A percentile compares a stretch with the other conserved stretches of the same genome.
These are phyloP conservation scores for Coelastrella sp. DNA, from an alignment of 139 green algal species.

Conservation along the genomic window DNA sequence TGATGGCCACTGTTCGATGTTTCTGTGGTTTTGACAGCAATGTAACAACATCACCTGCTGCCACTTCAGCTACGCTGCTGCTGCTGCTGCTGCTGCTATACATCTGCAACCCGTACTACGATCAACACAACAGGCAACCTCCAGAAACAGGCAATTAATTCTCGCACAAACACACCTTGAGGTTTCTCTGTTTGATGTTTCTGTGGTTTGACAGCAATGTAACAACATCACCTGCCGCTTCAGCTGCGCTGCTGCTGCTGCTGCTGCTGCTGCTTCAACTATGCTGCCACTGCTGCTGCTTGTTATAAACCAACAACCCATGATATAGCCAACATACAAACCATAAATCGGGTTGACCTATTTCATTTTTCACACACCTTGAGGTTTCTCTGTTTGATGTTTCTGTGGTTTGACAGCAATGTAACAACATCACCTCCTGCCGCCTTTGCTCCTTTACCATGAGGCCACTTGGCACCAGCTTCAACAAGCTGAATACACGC, in stretches of 20 bases:
- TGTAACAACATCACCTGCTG: too few species aligned
- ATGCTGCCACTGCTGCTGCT: not conserved
- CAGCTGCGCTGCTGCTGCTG: too few species aligned
- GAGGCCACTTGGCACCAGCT: not conserved
- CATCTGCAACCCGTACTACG: too few species aligned
- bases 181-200: constrained; percentile 18
- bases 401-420: not conserved
- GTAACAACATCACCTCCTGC: constrained; percentile 18
- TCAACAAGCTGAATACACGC: not conserved
- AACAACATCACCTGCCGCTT: not conserved
- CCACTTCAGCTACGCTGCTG: too few species aligned
- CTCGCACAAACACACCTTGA: not conserved
- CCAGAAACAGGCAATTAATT: too few species aligned
- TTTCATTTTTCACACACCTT: not conserved
- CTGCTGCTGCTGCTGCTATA: too few species aligned
- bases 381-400: constrained; percentile 26
- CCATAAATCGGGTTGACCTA: too few species aligned
- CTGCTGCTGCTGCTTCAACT: not conserved
- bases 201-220: not conserved
- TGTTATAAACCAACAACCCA: not conserved
- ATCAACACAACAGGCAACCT: too few species aligned
- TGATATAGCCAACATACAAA: too few species aligned
- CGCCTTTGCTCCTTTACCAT: constrained; percentile 3
- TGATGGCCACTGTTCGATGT: too few species aligned
- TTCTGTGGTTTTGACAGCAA: too few species aligned